A percentile compares a stretch with the other conserved stretches of the same genome.
These are phyloP conservation scores for Vitis rupestris DNA, from an alignment of 164 flowering plant species.

Conservation along the genomic window DNA sequence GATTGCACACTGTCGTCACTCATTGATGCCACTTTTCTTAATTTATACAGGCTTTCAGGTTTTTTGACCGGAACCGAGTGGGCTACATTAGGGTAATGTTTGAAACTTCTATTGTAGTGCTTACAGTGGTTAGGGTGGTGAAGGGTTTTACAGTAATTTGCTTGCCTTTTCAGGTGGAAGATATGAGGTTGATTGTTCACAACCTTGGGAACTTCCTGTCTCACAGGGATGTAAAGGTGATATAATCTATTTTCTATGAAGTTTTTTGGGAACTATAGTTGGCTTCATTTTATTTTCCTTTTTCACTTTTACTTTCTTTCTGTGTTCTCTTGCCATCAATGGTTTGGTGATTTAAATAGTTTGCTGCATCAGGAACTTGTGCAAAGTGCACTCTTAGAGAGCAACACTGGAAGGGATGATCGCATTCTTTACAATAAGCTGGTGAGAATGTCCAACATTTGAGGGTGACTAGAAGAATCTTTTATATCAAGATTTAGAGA, in stretches of 20 bases:
- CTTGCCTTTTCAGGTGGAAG: slow-evolving; percentile 76
- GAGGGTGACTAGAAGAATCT: neutral
- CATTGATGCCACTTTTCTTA: neutral
- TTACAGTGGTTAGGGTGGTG: neutral
- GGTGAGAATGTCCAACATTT: slow-evolving; percentile 42
- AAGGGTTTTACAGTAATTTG: neutral
- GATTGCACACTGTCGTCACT: too few species aligned
- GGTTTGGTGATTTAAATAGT: neutral
- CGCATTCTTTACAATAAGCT: slow-evolving; percentile 81
- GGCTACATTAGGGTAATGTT: slow-evolving; percentile 77
- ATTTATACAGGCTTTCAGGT: slow-evolving; percentile 81
- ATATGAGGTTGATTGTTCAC: slow-evolving; percentile 81
- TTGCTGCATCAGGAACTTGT: slow-evolving; percentile 73
- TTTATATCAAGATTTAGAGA: too few species aligned
- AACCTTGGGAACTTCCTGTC: slow-evolving; percentile 78
- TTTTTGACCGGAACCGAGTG: slow-evolving; percentile 81
- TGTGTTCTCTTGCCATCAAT: neutral
- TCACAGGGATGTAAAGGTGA: slow-evolving; percentile 92
- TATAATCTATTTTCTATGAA: neutral
- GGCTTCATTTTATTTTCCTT: neutral
- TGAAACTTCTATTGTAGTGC: neutral
- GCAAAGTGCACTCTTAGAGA: slow-evolving; percentile 85
- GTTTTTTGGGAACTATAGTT: neutral
- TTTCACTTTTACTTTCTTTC: neutral
- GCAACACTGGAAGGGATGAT: slow-evolving; percentile 89